These are phyloP conservation scores for Acanthamoeba rhysodes DNA, from an alignment of 208 protist genomes.

Conservation along the genomic window DNA sequence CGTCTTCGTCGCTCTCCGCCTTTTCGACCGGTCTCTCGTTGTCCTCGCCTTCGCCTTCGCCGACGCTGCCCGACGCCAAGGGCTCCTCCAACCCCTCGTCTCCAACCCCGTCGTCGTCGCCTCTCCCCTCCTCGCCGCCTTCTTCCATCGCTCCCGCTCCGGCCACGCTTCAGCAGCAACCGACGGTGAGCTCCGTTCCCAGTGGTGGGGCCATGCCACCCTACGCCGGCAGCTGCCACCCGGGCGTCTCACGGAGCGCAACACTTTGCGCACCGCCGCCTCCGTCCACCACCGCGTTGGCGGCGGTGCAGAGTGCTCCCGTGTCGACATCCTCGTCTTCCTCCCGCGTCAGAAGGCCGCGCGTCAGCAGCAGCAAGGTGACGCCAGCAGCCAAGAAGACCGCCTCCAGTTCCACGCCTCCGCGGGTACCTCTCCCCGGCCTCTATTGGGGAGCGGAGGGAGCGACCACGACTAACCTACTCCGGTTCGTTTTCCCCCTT, in stretches of 20 bases:
- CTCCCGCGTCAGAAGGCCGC: neutral
- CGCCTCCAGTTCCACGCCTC: neutral
- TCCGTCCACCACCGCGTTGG: neutral
- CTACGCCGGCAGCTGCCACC: neutral
- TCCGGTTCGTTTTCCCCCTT: neutral
- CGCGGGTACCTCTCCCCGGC: neutral
- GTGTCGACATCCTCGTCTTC: neutral
- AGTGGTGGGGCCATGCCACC: neutral
- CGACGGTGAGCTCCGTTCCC: neutral
- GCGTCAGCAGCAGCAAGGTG: neutral
- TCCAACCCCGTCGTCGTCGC: neutral
- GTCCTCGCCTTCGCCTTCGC: neutral
- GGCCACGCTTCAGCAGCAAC: neutral
- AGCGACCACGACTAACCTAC: no score
- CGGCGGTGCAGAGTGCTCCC: slow-evolving; percentile 6
- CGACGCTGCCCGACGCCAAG: neutral
- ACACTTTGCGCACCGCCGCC: neutral
- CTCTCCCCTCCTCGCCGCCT: slow-evolving; percentile 4
- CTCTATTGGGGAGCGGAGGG: no score
- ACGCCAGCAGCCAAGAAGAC: neutral
- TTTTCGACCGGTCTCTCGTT: neutral
- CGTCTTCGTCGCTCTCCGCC: neutral
- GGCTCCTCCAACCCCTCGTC: neutral
- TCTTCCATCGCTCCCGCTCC: neutral
- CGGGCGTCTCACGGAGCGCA: neutral